These are phyloP conservation scores for Singerocomus rubriflavus DNA, from an alignment of 1,284 basidiomycete genomes.

Conservation along the genomic window DNA sequence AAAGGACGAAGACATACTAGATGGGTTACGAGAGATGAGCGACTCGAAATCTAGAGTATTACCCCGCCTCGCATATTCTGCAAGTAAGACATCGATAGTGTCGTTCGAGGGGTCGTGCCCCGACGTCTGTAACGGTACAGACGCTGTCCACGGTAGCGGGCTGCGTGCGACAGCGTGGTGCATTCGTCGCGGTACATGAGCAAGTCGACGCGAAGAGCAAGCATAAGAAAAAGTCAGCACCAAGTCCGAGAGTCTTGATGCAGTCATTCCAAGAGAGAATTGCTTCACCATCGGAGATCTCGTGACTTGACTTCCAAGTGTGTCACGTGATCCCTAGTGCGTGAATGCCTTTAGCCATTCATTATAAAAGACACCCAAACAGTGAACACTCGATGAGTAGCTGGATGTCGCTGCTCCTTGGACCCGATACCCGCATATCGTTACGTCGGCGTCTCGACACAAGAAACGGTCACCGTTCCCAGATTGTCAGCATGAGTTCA, in stretches of 20 bases:
- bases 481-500: no score
- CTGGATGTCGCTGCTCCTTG: no score
- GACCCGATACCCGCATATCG: no score
- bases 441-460: no score
- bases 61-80: constrained; percentile 47
- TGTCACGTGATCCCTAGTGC: no score
- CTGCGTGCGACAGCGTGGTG: constrained; percentile 22
- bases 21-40: constrained; percentile 42
- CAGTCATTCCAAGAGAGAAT: not conserved
- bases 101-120: constrained; percentile 39
- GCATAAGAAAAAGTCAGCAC: not conserved
- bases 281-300: no score
- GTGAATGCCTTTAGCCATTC: no score
- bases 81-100: constrained; percentile 45
- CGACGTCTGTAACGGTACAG: constrained; percentile 33
- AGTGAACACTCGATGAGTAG: no score
- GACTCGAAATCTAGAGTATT: constrained; percentile 46
- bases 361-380: no score
- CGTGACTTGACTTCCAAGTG: no score
- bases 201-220: constrained; percentile 3
- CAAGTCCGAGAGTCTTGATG: constrained; percentile 5
- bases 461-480: no score
- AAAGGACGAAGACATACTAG: constrained; percentile 34
- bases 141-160: not conserved
- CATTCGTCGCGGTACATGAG: constrained; percentile 13